Percentiles rank a stretch among this genome's conserved stretches.
These are phyloP conservation scores for Penicillium brevicompactum DNA, from an alignment of 2,329 filamentous ascomycete genomes.

Conservation along the genomic window DNA sequence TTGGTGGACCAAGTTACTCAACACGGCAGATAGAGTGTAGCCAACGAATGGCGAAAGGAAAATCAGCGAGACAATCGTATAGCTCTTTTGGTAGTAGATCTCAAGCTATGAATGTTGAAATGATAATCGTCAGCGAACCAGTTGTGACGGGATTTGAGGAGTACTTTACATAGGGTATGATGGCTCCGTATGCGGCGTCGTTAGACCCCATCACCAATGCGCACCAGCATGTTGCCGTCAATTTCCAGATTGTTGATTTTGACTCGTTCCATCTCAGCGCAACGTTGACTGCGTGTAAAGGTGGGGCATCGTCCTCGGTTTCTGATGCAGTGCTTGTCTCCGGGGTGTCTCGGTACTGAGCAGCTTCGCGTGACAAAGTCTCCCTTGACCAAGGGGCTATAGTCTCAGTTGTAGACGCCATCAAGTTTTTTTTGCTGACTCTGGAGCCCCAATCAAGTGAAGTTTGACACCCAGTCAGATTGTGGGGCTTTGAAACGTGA, in stretches of 20 bases:
- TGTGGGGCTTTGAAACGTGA: not conserved
- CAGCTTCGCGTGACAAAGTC: not conserved
- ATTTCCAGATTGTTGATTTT: slow-evolving; percentile 19
- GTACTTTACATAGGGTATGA: slow-evolving; percentile 21
- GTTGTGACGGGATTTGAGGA: not conserved
- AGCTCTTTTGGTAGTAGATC: slow-evolving; percentile 46
- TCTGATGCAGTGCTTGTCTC: not conserved
- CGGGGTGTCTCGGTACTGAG: not conserved
- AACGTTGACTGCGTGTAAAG: slow-evolving; percentile 25
- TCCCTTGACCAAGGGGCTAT: not conserved
- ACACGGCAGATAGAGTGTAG: slow-evolving; percentile 49
- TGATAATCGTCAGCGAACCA: not conserved
- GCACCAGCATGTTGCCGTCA: slow-evolving; percentile 22
- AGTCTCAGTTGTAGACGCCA: not conserved
- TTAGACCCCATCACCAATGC: slow-evolving; percentile 27
- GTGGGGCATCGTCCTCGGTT: slow-evolving; percentile 20
- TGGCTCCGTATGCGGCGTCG: slow-evolving; percentile 24
- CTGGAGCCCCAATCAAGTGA: not conserved
- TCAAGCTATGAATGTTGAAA: slow-evolving; percentile 37
- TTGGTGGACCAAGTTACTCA: slow-evolving; percentile 48
- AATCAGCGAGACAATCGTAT: slow-evolving; percentile 49
- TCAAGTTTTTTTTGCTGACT: not conserved
- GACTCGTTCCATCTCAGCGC: slow-evolving; percentile 24
- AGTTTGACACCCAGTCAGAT: not conserved
- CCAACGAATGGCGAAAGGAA: slow-evolving; percentile 54